Conservation (phyloP, 2,329 filamentous ascomycete genomes). For the Epicoccum sorghinum region DNA sequence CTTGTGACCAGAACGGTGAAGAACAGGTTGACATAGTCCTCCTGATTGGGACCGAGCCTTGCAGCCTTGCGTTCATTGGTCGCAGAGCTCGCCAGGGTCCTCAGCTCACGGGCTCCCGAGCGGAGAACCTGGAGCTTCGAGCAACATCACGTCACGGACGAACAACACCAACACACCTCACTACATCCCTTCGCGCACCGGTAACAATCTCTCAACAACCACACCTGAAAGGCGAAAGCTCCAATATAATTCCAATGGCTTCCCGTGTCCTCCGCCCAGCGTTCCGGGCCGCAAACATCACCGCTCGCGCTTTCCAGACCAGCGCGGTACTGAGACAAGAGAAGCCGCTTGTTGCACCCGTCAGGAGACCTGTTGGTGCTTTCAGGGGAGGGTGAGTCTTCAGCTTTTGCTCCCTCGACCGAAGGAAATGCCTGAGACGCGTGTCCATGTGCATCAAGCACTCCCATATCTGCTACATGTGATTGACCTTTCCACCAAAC, state of each 20-base stretch:
- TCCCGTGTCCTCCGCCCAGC: constrained; percentile 51
- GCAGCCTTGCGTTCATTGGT: background rate
- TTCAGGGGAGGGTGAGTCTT: constrained; percentile 72
- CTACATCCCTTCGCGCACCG: too few relatives aligned
- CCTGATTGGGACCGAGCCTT: background rate
- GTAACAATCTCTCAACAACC: background rate
- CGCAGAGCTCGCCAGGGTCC: background rate
- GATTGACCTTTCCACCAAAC: background rate
- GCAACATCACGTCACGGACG: constrained; percentile 17
- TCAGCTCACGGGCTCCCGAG: constrained; percentile 12
- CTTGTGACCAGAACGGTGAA: background rate
- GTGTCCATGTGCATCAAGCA: too few relatives aligned
- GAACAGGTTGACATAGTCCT: background rate
- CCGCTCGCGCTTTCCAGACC: constrained; percentile 50
- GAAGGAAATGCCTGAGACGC: too few relatives aligned
- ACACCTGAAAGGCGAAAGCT: background rate
- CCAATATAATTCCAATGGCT: constrained; percentile 48
- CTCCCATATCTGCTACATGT: background rate
- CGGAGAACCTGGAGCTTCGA: constrained; percentile 17
- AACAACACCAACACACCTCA: background rate
- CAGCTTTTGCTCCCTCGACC: background rate
- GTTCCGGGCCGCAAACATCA: constrained; percentile 41
- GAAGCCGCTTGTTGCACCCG: constrained; percentile 50
- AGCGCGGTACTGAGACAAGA: constrained; percentile 41
- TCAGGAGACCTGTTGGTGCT: constrained; percentile 71